Evolutionary conservation across 129 eudicot species (phyloP).

Genomic region (Tagetes patula): DNA sequence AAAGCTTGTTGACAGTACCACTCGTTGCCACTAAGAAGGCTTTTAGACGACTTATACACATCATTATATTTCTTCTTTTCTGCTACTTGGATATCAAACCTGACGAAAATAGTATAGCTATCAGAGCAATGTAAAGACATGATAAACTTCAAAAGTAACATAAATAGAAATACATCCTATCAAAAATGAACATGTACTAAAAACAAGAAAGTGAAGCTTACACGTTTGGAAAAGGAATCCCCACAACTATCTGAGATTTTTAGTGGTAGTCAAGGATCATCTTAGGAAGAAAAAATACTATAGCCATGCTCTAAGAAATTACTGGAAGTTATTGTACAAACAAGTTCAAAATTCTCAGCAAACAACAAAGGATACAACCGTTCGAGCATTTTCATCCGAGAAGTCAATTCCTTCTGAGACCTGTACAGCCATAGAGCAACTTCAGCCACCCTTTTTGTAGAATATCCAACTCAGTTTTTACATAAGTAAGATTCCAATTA

Average conservation of each 20-base stretch:
- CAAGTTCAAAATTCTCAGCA: not conserved
- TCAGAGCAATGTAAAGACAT: slow-evolving; percentile 19
- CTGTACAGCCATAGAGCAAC: slow-evolving; percentile 40
- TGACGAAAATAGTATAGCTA: slow-evolving; percentile 29
- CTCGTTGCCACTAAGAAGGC: slow-evolving; percentile 76
- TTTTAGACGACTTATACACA: slow-evolving; percentile 54
- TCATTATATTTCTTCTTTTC: slow-evolving; percentile 89
- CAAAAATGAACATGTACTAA: slow-evolving; percentile 1
- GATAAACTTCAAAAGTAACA: slow-evolving; percentile 13
- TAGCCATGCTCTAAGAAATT: not conserved
- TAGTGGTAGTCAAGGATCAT: slow-evolving; percentile 38
- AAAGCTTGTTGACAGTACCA: slow-evolving; percentile 99
- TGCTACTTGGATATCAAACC: slow-evolving; percentile 78
- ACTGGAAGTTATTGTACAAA: slow-evolving; percentile 17
- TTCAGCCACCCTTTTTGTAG: slow-evolving; percentile 11
- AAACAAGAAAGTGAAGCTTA: slow-evolving; percentile 40
- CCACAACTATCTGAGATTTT: slow-evolving; percentile 73
- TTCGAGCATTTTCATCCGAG: slow-evolving; percentile 94
- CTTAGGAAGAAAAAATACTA: slow-evolving; percentile 2
- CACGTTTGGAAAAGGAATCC: slow-evolving; percentile 97
- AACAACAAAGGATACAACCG: slow-evolving; percentile 81
- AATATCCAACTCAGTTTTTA: not conserved
- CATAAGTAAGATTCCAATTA: not conserved
- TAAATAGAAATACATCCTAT: slow-evolving; percentile 17
- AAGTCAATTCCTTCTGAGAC: slow-evolving; percentile 98